Evolutionary conservation across 768 basidiomycete genomes (phyloP), one percentile per base, ranked within the genome.

Genomic region (Pholiota molesta): DNA sequence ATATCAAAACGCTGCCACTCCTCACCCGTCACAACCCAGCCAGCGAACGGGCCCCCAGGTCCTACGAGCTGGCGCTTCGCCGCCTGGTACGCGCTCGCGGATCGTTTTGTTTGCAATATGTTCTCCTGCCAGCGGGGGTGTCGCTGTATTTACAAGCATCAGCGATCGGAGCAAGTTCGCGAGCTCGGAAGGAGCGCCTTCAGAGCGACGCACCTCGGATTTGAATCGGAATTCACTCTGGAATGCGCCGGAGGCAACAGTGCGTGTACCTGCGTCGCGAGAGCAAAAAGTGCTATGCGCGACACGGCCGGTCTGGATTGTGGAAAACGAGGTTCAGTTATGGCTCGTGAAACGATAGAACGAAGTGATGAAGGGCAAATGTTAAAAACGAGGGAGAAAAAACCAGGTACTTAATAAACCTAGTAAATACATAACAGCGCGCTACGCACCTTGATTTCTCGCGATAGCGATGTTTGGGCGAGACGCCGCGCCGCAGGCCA

Each of bases 401-500:
- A 37, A 35, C n/a, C n/a, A n/a, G n/a, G n/a, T n/a, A n/a, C n/a
- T n/a, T n/a, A 37, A 13, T 37, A 9, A 3, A 16, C 35, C 10
- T 3, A 37, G 2, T 13, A 37, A 37, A 37, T 37, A 16, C 7
- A 37, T 37, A 37, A 37, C 1, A 14, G 11, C 6, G 35, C 9
- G 10, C 53, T 4, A 23, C 23, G 40, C 59, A 89, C 92, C 87
- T 84, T 42, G 83, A 86, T 71, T 88, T 88, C 7, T 81, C 74
- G 33, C 81, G 81, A 63, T 83, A 78, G 26, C 89, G 81, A 67
- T 91, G 85, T 69, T 91, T 93, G 0, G 88, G 84, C 11, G 90
- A 77, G 1, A 91, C 86, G 1, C 93, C 93, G 49, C 93, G 86
- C 67, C 84, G 88, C n/a, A 88, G 75, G 2, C 94, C 93, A 63